Conservation (phyloP, 176 grass and related monocot species). For the Themeda triandra region DNA sequence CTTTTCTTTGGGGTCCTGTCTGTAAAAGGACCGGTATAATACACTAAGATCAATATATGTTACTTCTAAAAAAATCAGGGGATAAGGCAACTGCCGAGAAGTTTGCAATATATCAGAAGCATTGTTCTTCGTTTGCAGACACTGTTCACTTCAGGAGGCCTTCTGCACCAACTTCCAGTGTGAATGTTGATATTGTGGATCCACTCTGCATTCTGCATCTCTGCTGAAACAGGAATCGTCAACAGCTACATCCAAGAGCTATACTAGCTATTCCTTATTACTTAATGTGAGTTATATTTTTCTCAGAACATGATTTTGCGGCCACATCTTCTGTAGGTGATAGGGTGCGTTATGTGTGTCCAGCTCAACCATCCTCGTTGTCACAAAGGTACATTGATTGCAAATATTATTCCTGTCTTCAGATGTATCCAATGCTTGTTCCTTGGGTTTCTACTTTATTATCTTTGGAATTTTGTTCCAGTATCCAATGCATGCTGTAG, state of each 20-base stretch:
- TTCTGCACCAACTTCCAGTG: conserved; percentile 76
- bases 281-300: conserved; percentile 16
- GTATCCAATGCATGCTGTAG: background rate
- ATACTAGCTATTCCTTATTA: conserved; percentile 44
- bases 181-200: conserved; percentile 95
- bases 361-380: conserved; percentile 40
- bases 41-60: too few species aligned
- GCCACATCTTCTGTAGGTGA: conserved; percentile 60
- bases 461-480: background rate
- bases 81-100: conserved; percentile 42
- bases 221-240: conserved; percentile 85
- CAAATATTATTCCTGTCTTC: background rate
- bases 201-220: conserved; percentile 70
- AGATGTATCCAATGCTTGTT: background rate
- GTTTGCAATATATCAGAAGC: conserved; percentile 60
- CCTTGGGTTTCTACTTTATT: conserved; percentile 9
- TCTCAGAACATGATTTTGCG: background rate
- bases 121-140: conserved; percentile 57
- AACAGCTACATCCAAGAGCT: conserved; percentile 86
- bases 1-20: too few species aligned
- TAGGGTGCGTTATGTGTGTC: conserved; percentile 79
- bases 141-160: conserved; percentile 65
- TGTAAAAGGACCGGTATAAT: too few species aligned
- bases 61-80: too few species aligned
- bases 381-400: conserved; percentile 50